Base-by-base conservation (phyloP, 768 basidiomycete species). In the Crucibulum laeve region DNA sequence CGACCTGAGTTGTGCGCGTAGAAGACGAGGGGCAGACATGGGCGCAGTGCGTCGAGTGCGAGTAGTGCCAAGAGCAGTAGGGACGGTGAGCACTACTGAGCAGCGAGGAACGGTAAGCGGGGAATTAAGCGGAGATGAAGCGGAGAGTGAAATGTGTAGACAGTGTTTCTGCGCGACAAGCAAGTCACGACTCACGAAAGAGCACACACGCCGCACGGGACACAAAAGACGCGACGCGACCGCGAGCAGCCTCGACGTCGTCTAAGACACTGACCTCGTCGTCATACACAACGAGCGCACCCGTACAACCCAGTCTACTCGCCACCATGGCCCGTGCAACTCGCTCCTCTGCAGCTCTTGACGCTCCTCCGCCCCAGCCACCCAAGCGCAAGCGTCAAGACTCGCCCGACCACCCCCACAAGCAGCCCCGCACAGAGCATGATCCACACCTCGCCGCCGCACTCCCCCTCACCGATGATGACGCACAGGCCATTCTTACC, bases 271-370 rank as follows among this genome's bases (percentile, higher is more conserved):
- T 7, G n/a, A 30, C 28, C 7, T 7, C n/a, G 7, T 7, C 28
- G n/a, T 7, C 8, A 30, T n/a, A 30, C 28, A 30, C 28, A 30
- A n/a, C n/a, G n/a, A n/a, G 7, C 28, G 7, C 7, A 7, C 7
- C 28, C 7, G 28, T 30, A 30, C 8, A 7, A 7, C n/a, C 7
- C 28, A 30, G 8, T 30, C 28, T n/a, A 7, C 28, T 17, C 11
- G 40, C 38, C 49, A 44, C 41, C 40, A 89, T 91, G 88, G 84
- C 85, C 49, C 74, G 88, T 52, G 77, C 87, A 58, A 89, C 87
- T 61, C 82, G 87, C 56, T 84, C 82, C 53, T 70, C 79, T 25
- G 65, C 71, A 58, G 43, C 58, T 36, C 10, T 7, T 39, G 55
- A 62, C 48, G 44, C 56, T 46, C 32, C 48, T 4, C 49, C 42